A percentile compares a stretch with the other conserved stretches of the same genome.
Conservation (phyloP, 176 grass and related monocot species). For the Carex scoparia region DNA sequence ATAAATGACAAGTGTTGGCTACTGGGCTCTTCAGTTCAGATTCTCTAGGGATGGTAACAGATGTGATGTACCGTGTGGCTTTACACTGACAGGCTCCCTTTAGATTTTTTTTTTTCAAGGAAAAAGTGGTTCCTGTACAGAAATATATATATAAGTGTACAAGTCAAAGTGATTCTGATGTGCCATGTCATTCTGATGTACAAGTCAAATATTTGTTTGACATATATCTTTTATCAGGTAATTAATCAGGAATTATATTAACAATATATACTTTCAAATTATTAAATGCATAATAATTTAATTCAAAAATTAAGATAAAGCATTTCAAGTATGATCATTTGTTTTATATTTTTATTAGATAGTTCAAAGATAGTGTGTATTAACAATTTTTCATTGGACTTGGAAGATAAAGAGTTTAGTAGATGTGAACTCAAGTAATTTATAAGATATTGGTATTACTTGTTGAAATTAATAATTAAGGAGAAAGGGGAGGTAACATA, state of each 20-base stretch:
- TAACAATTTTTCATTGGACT: not conserved
- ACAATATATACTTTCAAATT: too few species aligned
- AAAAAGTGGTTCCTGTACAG: not conserved
- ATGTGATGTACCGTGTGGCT: not conserved
- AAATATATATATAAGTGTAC: not conserved
- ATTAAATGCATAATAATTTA: too few species aligned
- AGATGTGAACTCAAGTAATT: not conserved
- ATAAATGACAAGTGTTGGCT: constrained; percentile 45
- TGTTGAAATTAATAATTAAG: too few species aligned
- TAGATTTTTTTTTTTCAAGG: too few species aligned
- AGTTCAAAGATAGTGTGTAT: not conserved
- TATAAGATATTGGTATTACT: not conserved
- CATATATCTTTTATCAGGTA: not conserved
- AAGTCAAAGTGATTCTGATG: not conserved
- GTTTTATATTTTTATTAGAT: not conserved
- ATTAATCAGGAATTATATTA: not conserved
- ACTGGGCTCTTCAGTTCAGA: not conserved
- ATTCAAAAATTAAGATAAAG: not conserved
- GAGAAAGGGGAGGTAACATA: too few species aligned
- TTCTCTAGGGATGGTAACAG: not conserved
- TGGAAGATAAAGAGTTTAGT: not conserved
- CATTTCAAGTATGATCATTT: not conserved
- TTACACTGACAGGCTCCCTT: not conserved
- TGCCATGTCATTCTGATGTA: not conserved
- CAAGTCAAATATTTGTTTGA: not conserved